phyloP scores from a whole-genome alignment of 345 rosid genomes.

The Gossypium bickii region DNA sequence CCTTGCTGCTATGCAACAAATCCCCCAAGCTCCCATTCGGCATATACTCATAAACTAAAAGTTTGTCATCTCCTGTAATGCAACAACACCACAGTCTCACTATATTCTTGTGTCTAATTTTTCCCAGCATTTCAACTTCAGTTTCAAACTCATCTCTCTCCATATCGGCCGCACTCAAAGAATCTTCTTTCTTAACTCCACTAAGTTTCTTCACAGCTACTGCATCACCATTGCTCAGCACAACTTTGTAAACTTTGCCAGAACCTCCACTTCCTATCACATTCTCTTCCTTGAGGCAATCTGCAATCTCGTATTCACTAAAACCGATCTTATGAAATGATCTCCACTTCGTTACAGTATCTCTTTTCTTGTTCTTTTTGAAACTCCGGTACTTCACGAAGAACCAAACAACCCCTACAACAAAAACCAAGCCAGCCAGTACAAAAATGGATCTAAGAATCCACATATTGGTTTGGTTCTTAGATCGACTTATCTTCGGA shows the following conservation, averaged over 20 bases:
- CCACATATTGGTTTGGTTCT: conserved; percentile 45
- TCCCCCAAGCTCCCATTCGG: conserved; percentile 88
- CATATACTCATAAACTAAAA: conserved; percentile 90
- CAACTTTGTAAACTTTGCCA: conserved; percentile 77
- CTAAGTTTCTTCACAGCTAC: conserved; percentile 85
- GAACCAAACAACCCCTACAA: conserved; percentile 61
- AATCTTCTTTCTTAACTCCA: conserved; percentile 37
- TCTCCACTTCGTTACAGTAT: conserved; percentile 60
- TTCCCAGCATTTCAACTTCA: conserved; percentile 83
- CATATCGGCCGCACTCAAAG: conserved; percentile 18
- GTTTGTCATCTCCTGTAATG: conserved; percentile 50
- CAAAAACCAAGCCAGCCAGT: conserved; percentile 49
- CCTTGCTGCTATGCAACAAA: conserved; percentile 52
- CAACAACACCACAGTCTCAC: conserved; percentile 89
- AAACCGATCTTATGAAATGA: conserved; percentile 83
- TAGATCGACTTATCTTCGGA: conserved; percentile 25
- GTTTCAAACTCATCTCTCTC: conserved; percentile 53
- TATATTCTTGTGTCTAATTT: conserved; percentile 81
- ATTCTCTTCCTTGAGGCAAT: conserved; percentile 59
- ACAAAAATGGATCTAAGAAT: conserved; percentile 52
- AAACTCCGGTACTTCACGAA: conserved; percentile 43
- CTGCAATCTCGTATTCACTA: conserved; percentile 54
- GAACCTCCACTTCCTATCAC: conserved; percentile 83
- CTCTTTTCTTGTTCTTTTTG: conserved; percentile 37
- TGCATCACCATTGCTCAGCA: conserved; percentile 54